Evolutionary conservation across 345 rosid genomes (phyloP), one percentile per base, ranked within the genome.

Genomic region (Brassica nigra): DNA sequence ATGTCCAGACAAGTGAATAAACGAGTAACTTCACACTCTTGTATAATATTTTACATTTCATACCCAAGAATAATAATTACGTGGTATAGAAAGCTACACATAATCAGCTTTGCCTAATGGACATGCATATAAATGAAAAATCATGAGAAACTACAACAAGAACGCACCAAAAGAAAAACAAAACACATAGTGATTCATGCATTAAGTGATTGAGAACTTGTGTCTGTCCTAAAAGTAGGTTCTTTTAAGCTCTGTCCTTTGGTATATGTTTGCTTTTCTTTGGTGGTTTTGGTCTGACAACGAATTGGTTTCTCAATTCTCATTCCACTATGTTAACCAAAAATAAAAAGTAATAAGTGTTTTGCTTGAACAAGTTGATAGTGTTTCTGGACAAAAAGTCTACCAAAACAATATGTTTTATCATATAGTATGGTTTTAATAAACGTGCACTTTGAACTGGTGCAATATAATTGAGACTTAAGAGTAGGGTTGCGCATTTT

Each of bases 31-130:
- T 8, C 23, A 20, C 9, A 62, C 47, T 37, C 33, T 62, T 63
- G 34, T 29, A 28, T 71, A 16, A 30, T 65, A 29, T 29, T 28
- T 36, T 4, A 54, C 11, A 64, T 18, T 30, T 30, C 27, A 10
- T 14, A 62, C 34, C 9, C 65, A 23, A 23, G 27, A 23, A 23
- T 23, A 23, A 23, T 23, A 23, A 23, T 23, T 23, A 23, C 27
- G 81, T 78, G 81, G 81, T 57, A 42, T n/a, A 30, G 23, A 72
- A 66, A 29, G 47, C 39, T 71, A 72, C 73, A 72, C 81, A 44
- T 66, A 16, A 65, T 72, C 63, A 20, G 23, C n/a, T 23, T 29
- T 73, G 42, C 31, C 55, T 58, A 42, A 37, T 20, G 31, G 74
- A 73, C 74, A 47, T 47, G 55, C 27, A 73, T n/a, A 31, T 66